Evolutionary conservation across 2,329 filamentous ascomycete species (phyloP).

Genomic region (Rhynchosporium secalis): DNA sequence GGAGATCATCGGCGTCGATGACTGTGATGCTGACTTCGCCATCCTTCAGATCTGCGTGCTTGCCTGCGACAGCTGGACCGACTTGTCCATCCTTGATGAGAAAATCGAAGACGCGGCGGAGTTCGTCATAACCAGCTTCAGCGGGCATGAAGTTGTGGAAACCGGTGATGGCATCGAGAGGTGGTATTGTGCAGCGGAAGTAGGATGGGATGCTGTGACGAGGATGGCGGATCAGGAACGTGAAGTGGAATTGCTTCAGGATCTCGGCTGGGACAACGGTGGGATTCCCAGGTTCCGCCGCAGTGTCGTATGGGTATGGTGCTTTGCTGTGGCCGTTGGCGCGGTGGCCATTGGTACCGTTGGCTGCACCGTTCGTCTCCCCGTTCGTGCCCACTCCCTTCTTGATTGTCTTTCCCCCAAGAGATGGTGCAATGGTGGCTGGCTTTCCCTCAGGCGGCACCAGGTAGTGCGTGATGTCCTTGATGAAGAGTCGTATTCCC

Average conservation of each 20-base stretch:
- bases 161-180: slow-evolving; percentile 76
- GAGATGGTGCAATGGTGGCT: slow-evolving; percentile 75
- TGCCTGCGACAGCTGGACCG: slow-evolving; percentile 63
- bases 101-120: slow-evolving; percentile 85
- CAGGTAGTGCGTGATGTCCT: slow-evolving; percentile 94
- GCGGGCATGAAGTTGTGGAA: slow-evolving; percentile 84
- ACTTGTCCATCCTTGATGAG: slow-evolving; percentile 68
- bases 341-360: slow-evolving; percentile 37
- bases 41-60: slow-evolving; percentile 32
- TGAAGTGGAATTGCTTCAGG: slow-evolving; percentile 83
- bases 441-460: slow-evolving; percentile 70
- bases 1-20: slow-evolving; percentile 89
- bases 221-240: slow-evolving; percentile 97
- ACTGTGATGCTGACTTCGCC: slow-evolving; percentile 70
- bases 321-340: slow-evolving; percentile 38
- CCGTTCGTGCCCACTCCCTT: slow-evolving; percentile 39
- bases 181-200: slow-evolving; percentile 90
- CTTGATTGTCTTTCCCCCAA: slow-evolving; percentile 44
- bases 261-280: slow-evolving; percentile 77
- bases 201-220: slow-evolving; percentile 88
- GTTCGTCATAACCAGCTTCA: slow-evolving; percentile 88
- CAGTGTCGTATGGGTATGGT: slow-evolving; percentile 60
- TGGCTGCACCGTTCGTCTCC: slow-evolving; percentile 30
- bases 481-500: slow-evolving; percentile 95
- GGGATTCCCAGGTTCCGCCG: slow-evolving; percentile 70